A percentile compares a stretch with the other conserved stretches of the same genome.
Conservation (phyloP, 2,329 filamentous ascomycete species). For the Penicillium verrucosum region DNA sequence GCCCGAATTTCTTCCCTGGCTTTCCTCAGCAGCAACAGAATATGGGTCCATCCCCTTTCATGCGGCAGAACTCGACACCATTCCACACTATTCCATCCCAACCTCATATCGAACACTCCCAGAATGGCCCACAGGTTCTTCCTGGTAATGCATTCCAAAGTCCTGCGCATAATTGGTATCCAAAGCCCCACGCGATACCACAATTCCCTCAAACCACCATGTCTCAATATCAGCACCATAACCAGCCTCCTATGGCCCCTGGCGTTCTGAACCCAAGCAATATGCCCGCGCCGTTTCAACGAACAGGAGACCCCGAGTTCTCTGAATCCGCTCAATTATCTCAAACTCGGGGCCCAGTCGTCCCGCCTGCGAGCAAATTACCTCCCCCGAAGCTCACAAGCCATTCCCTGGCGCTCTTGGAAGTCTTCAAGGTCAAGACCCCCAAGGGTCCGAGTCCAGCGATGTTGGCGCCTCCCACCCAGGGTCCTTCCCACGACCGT, state of each 20-base stretch:
- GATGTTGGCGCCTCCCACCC: conserved; percentile 15
- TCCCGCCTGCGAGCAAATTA: conserved; percentile 56
- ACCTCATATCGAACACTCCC: conserved; percentile 11
- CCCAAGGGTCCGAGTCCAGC: conserved; percentile 22
- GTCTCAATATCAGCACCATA: conserved; percentile 17
- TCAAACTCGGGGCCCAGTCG: conserved; percentile 42
- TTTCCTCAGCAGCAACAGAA: conserved; percentile 35
- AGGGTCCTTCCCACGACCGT: conserved; percentile 12
- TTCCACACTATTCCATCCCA: conserved; percentile 12
- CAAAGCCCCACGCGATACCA: conserved; percentile 21
- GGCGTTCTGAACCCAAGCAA: conserved; percentile 19
- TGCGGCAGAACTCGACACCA: conserved; percentile 23
- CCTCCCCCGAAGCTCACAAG: conserved; percentile 57
- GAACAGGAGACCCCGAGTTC: conserved; percentile 47
- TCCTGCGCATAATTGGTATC: conserved; percentile 18
- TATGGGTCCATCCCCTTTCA: conserved; percentile 29
- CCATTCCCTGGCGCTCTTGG: conserved; percentile 57
- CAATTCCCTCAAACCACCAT: conserved; percentile 23
- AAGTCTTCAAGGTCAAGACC: conserved; percentile 52
- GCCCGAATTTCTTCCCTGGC: conserved; percentile 44
- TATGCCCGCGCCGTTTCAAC: conserved; percentile 45
- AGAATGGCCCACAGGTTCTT: conserved; percentile 8
- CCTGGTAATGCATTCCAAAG: conserved; percentile 9
- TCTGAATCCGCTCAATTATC: conserved; percentile 34
- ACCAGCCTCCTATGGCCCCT: conserved; percentile 16